Base-by-base conservation (phyloP, 2,329 filamentous ascomycete species). In the Metarhizium robertsii region DNA sequence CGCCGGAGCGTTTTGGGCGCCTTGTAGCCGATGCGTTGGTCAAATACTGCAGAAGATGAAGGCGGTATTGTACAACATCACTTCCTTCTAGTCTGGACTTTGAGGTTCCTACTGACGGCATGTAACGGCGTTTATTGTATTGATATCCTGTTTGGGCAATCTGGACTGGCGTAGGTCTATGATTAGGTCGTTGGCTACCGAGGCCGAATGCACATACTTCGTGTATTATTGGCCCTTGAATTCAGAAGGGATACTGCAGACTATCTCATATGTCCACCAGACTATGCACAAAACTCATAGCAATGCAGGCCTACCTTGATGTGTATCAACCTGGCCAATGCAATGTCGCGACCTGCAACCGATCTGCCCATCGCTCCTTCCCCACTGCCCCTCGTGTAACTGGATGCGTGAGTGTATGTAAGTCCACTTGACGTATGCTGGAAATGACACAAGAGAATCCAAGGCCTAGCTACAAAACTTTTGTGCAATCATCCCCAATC, bases 401-500 rank as follows among this genome's bases (percentile, higher is more conserved):
- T 34, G 32, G 6, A 34, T 2, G 32, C 32, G 32, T 34, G n/a
- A n/a, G 32, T 25, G 20, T 2, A 2, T 25, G 20, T 2, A 25
- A 25, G 20, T 2, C 20, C 20, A 25, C 20, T 25, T 25, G 20
- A 25, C 25, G 1, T 25, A 25, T 25, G 25, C 25, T 25, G 25
- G 25, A 25, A 25, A 1, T 25, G 25, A 25, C 25, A 4, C 32
- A n/a, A n/a, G 32, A 11, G 32, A 34, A 34, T 11, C 32, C 32
- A 11, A 1, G 6, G 32, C 6, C 2, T 34, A 7, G 32, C 32
- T 45, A 51, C 70, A 71, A 53, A 72, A 71, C 11, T 64, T 59
- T 3, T 50, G n/a, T 3, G 64, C 63, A 36, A 71, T 57, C 1
- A 52, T 55, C 2, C 58, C 61, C 49, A 73, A 57, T 1, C 62